Base-by-base conservation (phyloP, 257 asterid species). In the Echites panduratus region DNA sequence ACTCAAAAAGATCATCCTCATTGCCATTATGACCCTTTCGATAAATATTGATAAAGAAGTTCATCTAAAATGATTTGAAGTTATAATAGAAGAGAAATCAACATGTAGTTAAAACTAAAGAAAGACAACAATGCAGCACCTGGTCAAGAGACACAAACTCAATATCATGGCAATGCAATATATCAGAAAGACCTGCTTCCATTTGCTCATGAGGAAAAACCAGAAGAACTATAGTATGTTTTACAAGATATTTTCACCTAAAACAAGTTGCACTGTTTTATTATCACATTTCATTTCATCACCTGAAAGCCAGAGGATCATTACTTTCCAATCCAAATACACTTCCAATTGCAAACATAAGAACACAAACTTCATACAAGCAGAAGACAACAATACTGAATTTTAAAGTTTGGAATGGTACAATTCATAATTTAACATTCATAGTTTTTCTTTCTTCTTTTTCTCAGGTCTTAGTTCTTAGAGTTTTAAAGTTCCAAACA, bases 1-100 rank as follows among this genome's bases (percentile, higher is more conserved):
- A 87, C 77, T 85, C 88, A 26, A 82, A 77, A 43, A 83, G 90
- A 29, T 81, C 85, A 50, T 78, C 83, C 3, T 75, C 75, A 53
- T 71, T 81, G 5, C 73, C 83, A 58, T 61, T 72, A 7, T 79
- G 70, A 20, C 88, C 90, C 74, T 83, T 85, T 71, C 83, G 20
- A 81, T 16, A 49, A 85, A 87, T 19, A 83, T 64, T 0, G 87
- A n/a, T n/a, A n/a, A n/a, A n/a, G n/a, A n/a, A n/a, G n/a, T n/a
- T n/a, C n/a, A n/a, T n/a, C n/a, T n/a, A n/a, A n/a, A n/a, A n/a
- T n/a, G n/a, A n/a, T n/a, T n/a, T n/a, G n/a, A n/a, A n/a, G n/a
- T n/a, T n/a, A n/a, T n/a, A n/a, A n/a, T n/a, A n/a, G n/a, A n/a
- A n/a, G n/a, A n/a, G n/a, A n/a, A n/a, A n/a, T n/a, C n/a, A n/a